Base-by-base conservation (phyloP, 208 protist genomes). In the Leishmania major region DNA sequence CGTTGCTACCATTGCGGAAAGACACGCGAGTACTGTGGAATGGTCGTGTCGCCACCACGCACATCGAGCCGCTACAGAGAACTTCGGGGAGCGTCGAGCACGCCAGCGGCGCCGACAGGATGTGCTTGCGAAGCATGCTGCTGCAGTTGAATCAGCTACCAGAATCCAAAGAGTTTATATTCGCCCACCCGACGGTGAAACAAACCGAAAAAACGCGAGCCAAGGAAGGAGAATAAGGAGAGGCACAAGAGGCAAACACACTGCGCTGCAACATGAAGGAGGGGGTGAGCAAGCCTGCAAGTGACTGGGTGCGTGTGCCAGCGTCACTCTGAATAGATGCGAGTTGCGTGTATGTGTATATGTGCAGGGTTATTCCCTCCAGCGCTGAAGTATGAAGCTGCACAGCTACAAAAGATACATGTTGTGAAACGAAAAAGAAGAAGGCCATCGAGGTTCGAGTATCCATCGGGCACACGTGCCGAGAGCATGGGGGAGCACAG, bases 41-140 rank as follows among this genome's bases (percentile, higher is more conserved):
- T 2, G 45, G 22, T 40, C 82, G 82, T 59, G 43, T 59, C 31
- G 22, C 22, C 71, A 74, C 37, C 60, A 72, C 45, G 67, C 40
- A 57, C 67, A 28, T 40, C 35, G 82, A 45, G 51, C 66, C 53
- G 40, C 75, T 31, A 47, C 51, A 79, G 22, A 72, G 78, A 57
- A 45, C 66, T 5, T 62, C 37, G 1, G 67, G 43, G 8, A 55
- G 69, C 51, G 75, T 75, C 1, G 78, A 40, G 1, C 53, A 60
- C 25, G 75, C 62, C 6, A 57, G 53, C 62, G 79, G 67, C 55
- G 75, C 55, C 8, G 62, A 47, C 55, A 87, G 13, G 28, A 19
- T 47, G n/a, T 74, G 60, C 47, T 66, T 79, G 22, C 84, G 74
- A 67, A 81, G 79, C 84, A 87, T 85, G 35, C 6, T 28, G 7